These are phyloP conservation scores for Vachellia pachyceras DNA, from an alignment of 306 rosid species.

Conservation along the genomic window DNA sequence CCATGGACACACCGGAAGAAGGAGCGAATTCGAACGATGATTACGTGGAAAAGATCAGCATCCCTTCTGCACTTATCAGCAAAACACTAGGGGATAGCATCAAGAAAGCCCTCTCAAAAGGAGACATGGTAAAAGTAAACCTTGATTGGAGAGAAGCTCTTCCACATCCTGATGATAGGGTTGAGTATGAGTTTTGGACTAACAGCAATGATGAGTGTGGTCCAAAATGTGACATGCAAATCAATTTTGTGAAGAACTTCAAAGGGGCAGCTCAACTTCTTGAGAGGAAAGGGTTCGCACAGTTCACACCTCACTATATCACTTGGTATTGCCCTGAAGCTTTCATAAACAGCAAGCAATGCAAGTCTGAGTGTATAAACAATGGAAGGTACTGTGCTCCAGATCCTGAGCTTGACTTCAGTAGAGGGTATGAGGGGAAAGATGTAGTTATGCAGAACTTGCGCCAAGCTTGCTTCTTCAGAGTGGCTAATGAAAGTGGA, in stretches of 20 bases:
- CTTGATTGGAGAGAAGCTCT: conserved; percentile 99
- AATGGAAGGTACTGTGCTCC: conserved; percentile 97
- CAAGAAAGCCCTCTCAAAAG: conserved; percentile 64
- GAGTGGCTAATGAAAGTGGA: conserved; percentile 92
- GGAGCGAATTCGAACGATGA: conserved; percentile 66
- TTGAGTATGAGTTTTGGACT: conserved; percentile 96
- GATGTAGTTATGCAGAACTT: conserved; percentile 93
- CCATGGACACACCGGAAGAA: conserved; percentile 96
- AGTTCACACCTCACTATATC: conserved; percentile 88
- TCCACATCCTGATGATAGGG: conserved; percentile 98
- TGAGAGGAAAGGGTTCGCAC: conserved; percentile 84
- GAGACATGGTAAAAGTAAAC: conserved; percentile 75
- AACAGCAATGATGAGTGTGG: conserved; percentile 97
- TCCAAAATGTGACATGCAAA: conserved; percentile 81
- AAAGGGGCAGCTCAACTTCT: conserved; percentile 94
- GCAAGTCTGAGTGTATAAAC: conserved; percentile 92
- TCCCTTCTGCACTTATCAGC: conserved; percentile 90
- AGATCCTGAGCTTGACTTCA: conserved; percentile 95
- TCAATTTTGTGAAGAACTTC: conserved; percentile 72
- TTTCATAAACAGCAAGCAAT: conserved; percentile 75
- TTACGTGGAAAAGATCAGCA: conserved; percentile 71
- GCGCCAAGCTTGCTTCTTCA: conserved; percentile 91
- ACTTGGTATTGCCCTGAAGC: conserved; percentile 97
- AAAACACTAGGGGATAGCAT: conserved; percentile 81
- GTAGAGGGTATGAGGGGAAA: conserved; percentile 89